These are phyloP conservation scores for Parmelia sp. DNA, from an alignment of 495 filamentous ascomycete species.

Conservation along the genomic window DNA sequence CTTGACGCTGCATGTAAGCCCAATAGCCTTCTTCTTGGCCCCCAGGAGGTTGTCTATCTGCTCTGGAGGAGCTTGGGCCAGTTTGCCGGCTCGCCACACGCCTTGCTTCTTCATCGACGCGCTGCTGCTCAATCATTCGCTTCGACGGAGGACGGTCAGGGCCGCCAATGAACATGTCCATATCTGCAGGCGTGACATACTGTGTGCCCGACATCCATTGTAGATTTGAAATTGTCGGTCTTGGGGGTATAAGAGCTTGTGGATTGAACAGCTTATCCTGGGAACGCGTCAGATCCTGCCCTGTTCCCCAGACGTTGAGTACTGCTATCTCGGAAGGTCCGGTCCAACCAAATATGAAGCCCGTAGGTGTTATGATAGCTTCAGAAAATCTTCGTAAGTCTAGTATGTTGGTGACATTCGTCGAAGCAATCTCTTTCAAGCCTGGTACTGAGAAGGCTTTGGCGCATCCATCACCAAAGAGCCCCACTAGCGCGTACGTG, in stretches of 20 bases:
- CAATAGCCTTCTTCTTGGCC: constrained; percentile 52
- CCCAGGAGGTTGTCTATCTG: constrained; percentile 20
- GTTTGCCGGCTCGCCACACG: constrained; percentile 42
- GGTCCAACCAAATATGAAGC: constrained; percentile 81
- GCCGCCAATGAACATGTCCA: constrained; percentile 87
- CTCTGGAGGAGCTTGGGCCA: constrained; percentile 16
- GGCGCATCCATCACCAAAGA: constrained; percentile 73
- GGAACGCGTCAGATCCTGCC: constrained; percentile 47
- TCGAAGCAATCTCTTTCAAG: constrained; percentile 75
- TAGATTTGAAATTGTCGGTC: constrained; percentile 92
- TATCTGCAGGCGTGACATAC: constrained; percentile 79
- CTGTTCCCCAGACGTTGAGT: constrained; percentile 73
- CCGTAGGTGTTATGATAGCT: constrained; percentile 62
- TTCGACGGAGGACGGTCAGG: constrained; percentile 76
- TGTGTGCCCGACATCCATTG: constrained; percentile 97
- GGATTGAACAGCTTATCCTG: constrained; percentile 75
- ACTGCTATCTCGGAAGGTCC: constrained; percentile 78
- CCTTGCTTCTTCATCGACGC: constrained; percentile 50
- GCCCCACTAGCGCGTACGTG: constrained; percentile 69
- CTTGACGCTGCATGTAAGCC: constrained; percentile 68
- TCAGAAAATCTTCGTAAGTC: constrained; percentile 66
- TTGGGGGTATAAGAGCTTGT: constrained; percentile 59
- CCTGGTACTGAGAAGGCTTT: constrained; percentile 79
- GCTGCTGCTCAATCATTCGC: constrained; percentile 64
- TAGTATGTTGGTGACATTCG: constrained; percentile 53